phyloP scores from a whole-genome alignment of 2,329 filamentous ascomycete genomes.

The Venturia oleaginea region DNA sequence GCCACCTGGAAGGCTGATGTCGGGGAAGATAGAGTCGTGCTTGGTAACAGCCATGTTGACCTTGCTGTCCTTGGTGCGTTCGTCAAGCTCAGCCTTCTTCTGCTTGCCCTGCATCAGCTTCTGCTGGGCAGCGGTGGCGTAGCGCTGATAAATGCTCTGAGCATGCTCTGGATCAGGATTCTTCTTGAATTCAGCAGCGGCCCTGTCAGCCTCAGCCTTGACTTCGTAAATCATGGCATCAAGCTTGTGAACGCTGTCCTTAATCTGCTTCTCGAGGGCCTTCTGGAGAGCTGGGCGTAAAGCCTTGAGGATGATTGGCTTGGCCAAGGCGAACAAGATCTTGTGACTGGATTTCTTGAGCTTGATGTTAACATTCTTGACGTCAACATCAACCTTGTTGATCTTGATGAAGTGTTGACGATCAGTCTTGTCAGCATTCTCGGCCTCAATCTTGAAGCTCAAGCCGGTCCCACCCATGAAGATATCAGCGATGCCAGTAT shows the following conservation, averaged over 20 bases:
- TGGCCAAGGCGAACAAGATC: constrained; percentile 75
- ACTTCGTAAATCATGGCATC: constrained; percentile 67
- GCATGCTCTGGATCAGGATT: constrained; percentile 60
- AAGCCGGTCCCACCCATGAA: constrained; percentile 80
- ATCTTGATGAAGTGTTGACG: constrained; percentile 86
- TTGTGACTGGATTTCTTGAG: constrained; percentile 94
- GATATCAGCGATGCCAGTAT: constrained; percentile 82
- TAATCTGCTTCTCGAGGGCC: constrained; percentile 81
- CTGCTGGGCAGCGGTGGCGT: constrained; percentile 66
- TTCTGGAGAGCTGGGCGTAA: constrained; percentile 79
- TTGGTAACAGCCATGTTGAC: constrained; percentile 78
- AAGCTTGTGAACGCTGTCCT: constrained; percentile 66
- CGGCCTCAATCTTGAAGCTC: constrained; percentile 83
- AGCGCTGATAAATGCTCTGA: constrained; percentile 79
- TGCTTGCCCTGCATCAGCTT: constrained; percentile 66
- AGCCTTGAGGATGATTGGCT: constrained; percentile 75
- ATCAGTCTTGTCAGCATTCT: constrained; percentile 68
- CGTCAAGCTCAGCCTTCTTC: constrained; percentile 54
- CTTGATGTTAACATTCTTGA: constrained; percentile 78
- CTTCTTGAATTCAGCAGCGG: constrained; percentile 53
- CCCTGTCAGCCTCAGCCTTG: constrained; percentile 73
- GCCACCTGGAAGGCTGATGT: constrained; percentile 75
- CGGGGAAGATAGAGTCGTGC: constrained; percentile 85
- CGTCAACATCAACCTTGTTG: constrained; percentile 74
- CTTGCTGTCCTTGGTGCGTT: constrained; percentile 52